A percentile compares a stretch with the other conserved stretches of the same genome.
These are phyloP conservation scores for Euphorbia tirucalli DNA, from an alignment of 345 rosid genomes.

Conservation along the genomic window DNA sequence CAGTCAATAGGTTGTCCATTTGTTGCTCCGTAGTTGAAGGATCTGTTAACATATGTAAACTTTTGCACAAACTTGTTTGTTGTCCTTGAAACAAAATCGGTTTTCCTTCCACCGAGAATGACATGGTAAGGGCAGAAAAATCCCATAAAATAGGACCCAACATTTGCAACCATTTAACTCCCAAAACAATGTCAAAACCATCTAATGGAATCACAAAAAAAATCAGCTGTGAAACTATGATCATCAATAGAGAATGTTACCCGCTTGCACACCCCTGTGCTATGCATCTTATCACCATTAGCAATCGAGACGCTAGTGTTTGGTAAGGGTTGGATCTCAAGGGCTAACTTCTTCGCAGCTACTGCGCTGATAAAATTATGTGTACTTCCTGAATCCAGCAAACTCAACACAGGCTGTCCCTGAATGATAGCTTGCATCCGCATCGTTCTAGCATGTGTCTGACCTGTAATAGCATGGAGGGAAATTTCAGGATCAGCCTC, in stretches of 20 bases:
- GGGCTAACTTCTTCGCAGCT: too few relatives aligned
- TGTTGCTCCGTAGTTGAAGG: neutral
- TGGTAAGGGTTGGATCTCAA: neutral
- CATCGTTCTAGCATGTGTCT: neutral
- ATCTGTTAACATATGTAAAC: neutral
- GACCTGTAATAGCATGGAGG: neutral
- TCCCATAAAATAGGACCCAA: conserved; percentile 5
- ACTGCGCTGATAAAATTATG: neutral
- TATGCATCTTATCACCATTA: neutral
- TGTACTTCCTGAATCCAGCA: neutral
- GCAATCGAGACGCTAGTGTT: neutral
- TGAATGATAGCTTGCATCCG: neutral
- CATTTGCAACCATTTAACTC: neutral
- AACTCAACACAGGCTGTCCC: accelerated
- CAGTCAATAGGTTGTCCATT: neutral
- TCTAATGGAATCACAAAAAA: neutral
- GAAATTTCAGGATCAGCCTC: neutral
- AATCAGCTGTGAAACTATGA: neutral
- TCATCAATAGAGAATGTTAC: neutral
- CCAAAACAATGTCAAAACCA: neutral
- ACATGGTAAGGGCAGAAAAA: neutral
- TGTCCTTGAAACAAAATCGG: neutral
- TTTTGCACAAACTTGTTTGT: too few relatives aligned
- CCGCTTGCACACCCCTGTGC: neutral
- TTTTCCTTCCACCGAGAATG: neutral